Percentiles rank a stretch among this genome's conserved stretches.
Conservation (phyloP, 768 basidiomycete species). For the Clitopilus hobsonii region DNA sequence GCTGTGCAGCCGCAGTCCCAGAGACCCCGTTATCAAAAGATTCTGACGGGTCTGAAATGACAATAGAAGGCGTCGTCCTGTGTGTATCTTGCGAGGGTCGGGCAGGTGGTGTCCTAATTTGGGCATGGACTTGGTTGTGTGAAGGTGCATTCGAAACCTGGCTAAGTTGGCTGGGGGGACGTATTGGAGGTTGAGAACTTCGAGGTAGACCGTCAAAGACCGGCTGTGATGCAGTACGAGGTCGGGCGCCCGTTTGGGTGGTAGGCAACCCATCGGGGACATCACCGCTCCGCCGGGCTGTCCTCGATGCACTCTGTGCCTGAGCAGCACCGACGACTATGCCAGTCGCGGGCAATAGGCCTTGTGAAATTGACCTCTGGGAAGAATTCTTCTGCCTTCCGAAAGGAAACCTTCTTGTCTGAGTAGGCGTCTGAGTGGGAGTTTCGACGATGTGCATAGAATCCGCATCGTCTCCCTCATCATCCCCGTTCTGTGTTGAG, state of each 20-base stretch:
- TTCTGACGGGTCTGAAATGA: neutral
- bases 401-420: neutral
- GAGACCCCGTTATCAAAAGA: neutral
- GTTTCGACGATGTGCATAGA: slow-evolving; percentile 1
- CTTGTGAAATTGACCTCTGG: neutral
- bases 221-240: neutral
- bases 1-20: neutral
- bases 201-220: slow-evolving; percentile 2
- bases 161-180: neutral
- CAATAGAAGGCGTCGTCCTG: neutral
- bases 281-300: neutral
- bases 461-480: slow-evolving; percentile 16
- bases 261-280: neutral
- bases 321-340: neutral
- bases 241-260: neutral
- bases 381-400: neutral
- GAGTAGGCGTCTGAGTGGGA: neutral
- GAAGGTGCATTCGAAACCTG: neutral
- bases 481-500: slow-evolving; percentile 8
- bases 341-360: neutral
- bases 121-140: neutral
- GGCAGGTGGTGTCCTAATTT: neutral
- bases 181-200: neutral
- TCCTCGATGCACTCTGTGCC: neutral
- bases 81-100: neutral